Conservation (phyloP, 2,329 filamentous ascomycete species). For the Pseudogymnoascus sp. region DNA sequence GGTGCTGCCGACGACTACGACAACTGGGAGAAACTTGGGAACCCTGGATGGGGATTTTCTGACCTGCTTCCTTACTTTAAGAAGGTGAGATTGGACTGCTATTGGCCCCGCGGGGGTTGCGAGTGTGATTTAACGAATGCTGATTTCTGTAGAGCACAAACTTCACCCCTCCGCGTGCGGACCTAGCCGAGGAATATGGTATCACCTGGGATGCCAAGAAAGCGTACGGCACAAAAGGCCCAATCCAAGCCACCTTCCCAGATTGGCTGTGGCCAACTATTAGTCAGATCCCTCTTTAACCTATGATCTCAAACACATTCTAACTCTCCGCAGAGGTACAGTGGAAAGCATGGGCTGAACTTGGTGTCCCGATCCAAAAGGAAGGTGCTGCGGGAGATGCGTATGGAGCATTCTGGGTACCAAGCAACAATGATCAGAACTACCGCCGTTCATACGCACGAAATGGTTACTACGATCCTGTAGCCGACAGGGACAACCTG, state of each 20-base stretch:
- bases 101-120: not conserved
- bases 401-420: constrained; percentile 33
- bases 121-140: not conserved
- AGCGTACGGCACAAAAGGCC: constrained; percentile 31
- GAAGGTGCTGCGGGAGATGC: constrained; percentile 32
- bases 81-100: constrained; percentile 27
- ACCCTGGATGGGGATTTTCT: constrained; percentile 38
- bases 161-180: constrained; percentile 28
- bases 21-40: constrained; percentile 38
- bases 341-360: constrained; percentile 28
- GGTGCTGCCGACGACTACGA: constrained; percentile 35
- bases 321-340: constrained; percentile 13
- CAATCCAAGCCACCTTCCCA: constrained; percentile 34
- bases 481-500: constrained; percentile 23
- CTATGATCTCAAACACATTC: not conserved
- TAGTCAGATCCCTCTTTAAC: constrained; percentile 18
- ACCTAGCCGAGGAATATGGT: constrained; percentile 28
- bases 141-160: constrained; percentile 28
- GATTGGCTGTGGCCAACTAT: constrained; percentile 32
- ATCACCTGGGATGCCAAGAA: constrained; percentile 28
- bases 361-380: constrained; percentile 30
- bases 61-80: constrained; percentile 33
- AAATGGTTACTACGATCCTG: constrained; percentile 32
- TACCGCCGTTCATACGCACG: constrained; percentile 33
- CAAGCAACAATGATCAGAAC: constrained; percentile 23